A percentile compares a stretch with the other conserved stretches of the same genome.
Conservation (phyloP, 495 filamentous ascomycete genomes). For the Neurospora sp. region DNA sequence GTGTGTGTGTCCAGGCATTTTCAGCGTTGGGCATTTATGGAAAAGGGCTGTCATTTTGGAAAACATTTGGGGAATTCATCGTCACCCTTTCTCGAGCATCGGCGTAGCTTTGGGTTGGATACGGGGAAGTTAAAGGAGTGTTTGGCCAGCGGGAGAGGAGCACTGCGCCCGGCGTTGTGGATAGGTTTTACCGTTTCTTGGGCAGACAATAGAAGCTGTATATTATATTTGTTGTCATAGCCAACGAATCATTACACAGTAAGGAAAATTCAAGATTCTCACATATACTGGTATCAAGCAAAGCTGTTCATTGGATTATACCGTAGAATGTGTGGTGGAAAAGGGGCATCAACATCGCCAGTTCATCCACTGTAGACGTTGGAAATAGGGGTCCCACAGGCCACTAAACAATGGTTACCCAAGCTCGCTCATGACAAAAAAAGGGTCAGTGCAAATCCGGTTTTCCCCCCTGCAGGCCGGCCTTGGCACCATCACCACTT, state of each 20-base stretch:
- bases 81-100: neutral
- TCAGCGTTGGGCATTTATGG: neutral
- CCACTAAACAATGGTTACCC: neutral
- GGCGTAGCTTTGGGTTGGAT: neutral
- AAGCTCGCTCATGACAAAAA: too few relatives aligned
- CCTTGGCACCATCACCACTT: too few relatives aligned
- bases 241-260: neutral
- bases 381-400: neutral
- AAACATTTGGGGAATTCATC: neutral
- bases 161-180: neutral
- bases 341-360: neutral
- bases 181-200: neutral
- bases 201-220: neutral
- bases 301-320: too few relatives aligned
- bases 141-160: neutral
- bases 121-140: neutral
- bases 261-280: neutral
- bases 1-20: slow-evolving; percentile 1
- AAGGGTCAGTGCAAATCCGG: too few relatives aligned
- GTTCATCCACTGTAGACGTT: neutral
- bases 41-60: neutral
- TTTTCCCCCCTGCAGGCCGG: too few relatives aligned
- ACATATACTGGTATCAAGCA: neutral
- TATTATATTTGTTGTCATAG: neutral
- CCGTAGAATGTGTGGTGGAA: too few relatives aligned